Evolutionary conservation across 768 basidiomycete species (phyloP), one percentile per base, ranked within the genome.

Genomic region (Podaxis sp.): DNA sequence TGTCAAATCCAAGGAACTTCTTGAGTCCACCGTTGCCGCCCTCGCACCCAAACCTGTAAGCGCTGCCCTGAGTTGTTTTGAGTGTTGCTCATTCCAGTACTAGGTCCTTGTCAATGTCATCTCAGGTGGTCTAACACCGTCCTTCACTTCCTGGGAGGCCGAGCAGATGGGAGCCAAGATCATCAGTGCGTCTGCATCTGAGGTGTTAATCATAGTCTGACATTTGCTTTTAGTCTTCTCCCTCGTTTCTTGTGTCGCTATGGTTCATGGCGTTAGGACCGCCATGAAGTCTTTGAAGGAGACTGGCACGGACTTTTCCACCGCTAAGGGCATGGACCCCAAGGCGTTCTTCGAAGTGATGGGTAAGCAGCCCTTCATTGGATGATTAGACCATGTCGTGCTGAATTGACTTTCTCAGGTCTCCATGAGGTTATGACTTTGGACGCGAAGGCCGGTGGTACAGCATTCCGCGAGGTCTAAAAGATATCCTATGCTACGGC

Each of bases 81-180:
- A 19, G 22, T 5, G 9, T n/a, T 41, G 19, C 49, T 49, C 38
- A 37, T 24, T 6, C 38, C n/a, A 12, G 19, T 9, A 19, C 27
- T 19, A 82, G 81, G 82, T 89, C 40, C 86, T 91, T 27, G 88
- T 90, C 37, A 91, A 91, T 64, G 89, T 91, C 27, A 90, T 91
- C 64, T 89, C 88, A 1, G 89, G 89, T 40, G 89, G 89, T 24
- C 76, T 90, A 51, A 90, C 89, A 0, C 89, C 89, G 3, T 85
- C 87, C 4, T 90, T 90, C 71, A 90, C 88, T 1, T 81, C 77
- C 59, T 73, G 83, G 56, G 85, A 91, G 68, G 89, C 88, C 0
- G 89, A 90, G 70, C 75, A 74, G 17, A 79, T 82, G 69, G 89
- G 89, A 22, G 89, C 88, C 40, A 90, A 90, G 71, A 85, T 91